Percentiles rank a stretch among this genome's conserved stretches.
phyloP scores from a whole-genome alignment of 2,329 filamentous ascomycete species.

The Penicillium sp. region DNA sequence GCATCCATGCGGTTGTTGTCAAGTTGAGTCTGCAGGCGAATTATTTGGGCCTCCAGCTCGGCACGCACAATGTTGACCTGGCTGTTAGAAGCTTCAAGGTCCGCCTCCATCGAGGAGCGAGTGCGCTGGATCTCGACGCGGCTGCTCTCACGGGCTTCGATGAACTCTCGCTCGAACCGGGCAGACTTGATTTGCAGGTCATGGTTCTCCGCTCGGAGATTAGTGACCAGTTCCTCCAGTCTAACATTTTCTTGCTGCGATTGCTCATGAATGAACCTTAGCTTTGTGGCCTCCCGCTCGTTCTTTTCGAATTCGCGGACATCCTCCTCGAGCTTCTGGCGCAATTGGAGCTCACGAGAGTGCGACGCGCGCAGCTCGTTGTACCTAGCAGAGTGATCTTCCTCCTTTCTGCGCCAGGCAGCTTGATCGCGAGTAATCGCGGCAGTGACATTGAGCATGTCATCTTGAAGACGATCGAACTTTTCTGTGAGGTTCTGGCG shows the following conservation, averaged over 20 bases:
- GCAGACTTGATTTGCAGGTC: slow-evolving; percentile 67
- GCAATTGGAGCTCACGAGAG: slow-evolving; percentile 67
- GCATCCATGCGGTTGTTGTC: slow-evolving; percentile 75
- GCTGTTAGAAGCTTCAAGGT: slow-evolving; percentile 79
- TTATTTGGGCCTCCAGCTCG: slow-evolving; percentile 76
- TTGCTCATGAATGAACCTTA: slow-evolving; percentile 74
- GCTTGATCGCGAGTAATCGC: slow-evolving; percentile 82
- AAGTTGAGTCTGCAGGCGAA: slow-evolving; percentile 68
- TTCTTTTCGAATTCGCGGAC: slow-evolving; percentile 62
- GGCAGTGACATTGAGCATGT: slow-evolving; percentile 75
- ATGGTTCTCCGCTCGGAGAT: slow-evolving; percentile 57
- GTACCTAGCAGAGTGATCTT: slow-evolving; percentile 54
- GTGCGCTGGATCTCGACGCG: slow-evolving; percentile 78
- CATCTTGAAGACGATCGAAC: slow-evolving; percentile 79
- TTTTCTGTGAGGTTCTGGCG: slow-evolving; percentile 81
- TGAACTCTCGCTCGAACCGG: slow-evolving; percentile 75
- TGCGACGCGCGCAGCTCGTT: slow-evolving; percentile 56
- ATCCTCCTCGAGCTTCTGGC: slow-evolving; percentile 60
- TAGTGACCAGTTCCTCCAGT: slow-evolving; percentile 57
- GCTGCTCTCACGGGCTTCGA: slow-evolving; percentile 77
- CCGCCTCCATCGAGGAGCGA: slow-evolving; percentile 72
- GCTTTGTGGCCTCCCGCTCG: slow-evolving; percentile 73
- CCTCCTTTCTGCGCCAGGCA: slow-evolving; percentile 67
- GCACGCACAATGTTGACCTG: slow-evolving; percentile 80
- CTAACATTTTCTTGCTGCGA: slow-evolving; percentile 59